Conservation (phyloP, 2,329 filamentous ascomycete genomes). For the Colletotrichum falcatum region DNA sequence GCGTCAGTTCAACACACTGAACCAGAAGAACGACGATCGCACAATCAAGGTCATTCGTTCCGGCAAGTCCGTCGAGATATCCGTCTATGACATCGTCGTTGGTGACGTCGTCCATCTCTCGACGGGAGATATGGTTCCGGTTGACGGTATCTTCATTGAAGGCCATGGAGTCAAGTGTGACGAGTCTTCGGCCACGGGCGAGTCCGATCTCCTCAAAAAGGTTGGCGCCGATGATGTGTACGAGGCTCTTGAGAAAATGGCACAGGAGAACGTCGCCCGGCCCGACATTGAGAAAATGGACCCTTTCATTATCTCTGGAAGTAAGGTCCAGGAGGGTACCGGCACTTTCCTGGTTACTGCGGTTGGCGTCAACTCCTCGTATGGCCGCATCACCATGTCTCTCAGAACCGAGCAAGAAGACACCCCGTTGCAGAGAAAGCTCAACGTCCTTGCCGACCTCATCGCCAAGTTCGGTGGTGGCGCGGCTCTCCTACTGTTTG, state of each 20-base stretch:
- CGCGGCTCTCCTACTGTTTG: slow-evolving; percentile 80
- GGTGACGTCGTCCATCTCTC: slow-evolving; percentile 76
- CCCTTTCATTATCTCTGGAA: slow-evolving; percentile 72
- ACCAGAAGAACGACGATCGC: slow-evolving; percentile 69
- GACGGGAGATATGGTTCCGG: slow-evolving; percentile 74
- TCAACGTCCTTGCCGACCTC: slow-evolving; percentile 60
- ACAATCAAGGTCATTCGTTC: slow-evolving; percentile 74
- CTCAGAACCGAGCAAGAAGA: slow-evolving; percentile 64
- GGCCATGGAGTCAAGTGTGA: slow-evolving; percentile 76
- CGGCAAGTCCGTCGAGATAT: slow-evolving; percentile 70
- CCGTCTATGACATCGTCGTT: slow-evolving; percentile 72
- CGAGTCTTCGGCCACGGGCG: slow-evolving; percentile 77
- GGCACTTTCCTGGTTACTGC: slow-evolving; percentile 67
- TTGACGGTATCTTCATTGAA: slow-evolving; percentile 73
- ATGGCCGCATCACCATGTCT: slow-evolving; percentile 68
- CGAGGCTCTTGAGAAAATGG: slow-evolving; percentile 64
- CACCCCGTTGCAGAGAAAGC: slow-evolving; percentile 66
- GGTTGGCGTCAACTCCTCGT: slow-evolving; percentile 66
- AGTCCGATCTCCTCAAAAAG: slow-evolving; percentile 78
- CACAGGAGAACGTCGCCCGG: slow-evolving; percentile 54
- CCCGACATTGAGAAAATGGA: slow-evolving; percentile 52
- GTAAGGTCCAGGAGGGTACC: slow-evolving; percentile 65
- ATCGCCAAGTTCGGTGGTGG: slow-evolving; percentile 58
- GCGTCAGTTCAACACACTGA: slow-evolving; percentile 69
- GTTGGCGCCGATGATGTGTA: slow-evolving; percentile 69